Evolutionary conservation across 2,329 filamentous ascomycete species (phyloP), one percentile per base, ranked within the genome.

Genomic region (Botrytis porri): DNA sequence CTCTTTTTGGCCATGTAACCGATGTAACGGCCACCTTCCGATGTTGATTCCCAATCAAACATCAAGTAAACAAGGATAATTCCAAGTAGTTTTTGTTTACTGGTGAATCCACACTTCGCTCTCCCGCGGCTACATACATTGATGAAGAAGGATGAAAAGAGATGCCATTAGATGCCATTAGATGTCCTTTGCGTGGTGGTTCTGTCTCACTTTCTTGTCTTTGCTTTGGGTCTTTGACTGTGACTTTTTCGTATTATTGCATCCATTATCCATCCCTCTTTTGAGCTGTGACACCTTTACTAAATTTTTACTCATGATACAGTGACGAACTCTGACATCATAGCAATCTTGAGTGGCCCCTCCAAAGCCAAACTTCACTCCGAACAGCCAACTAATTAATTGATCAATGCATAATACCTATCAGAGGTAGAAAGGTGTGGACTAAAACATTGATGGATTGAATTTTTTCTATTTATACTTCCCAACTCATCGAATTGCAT

Each of bases 301-400:
- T 54, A 62, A 22, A n/a, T 22, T 62, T 35, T 6, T n/a, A n/a
- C 22, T 54, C 25, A 54, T 54, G 8, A 7, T 29, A n/a, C 14
- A 39, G 35, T 61, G 59, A 39, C 25, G 60, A 63, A 29, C 61
- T 63, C 61, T 63, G 61, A 63, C 37, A 63, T 62, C 60, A 62
- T 63, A 3, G 25, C 22, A 41, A 62, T 54, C 8, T 29, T 8
- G n/a, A 54, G 12, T 29, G n/a, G n/a, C 25, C 51, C 45, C 51
- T 16, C 51, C n/a, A 29, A 51, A 29, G 5, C n/a, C 51, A 54
- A 54, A 54, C 59, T 29, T 63, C 61, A 29, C 61, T 41, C 61
- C 12, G 25, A 63, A 62, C 25, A 62, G 60, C 37, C 60, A 62
- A n/a, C 25, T 18, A 37, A 54, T 61, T 18, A 37, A 54, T 61